Base-by-base conservation (phyloP, 2,329 filamentous ascomycete genomes). In the Pseudovirgaria hyperparasitica region DNA sequence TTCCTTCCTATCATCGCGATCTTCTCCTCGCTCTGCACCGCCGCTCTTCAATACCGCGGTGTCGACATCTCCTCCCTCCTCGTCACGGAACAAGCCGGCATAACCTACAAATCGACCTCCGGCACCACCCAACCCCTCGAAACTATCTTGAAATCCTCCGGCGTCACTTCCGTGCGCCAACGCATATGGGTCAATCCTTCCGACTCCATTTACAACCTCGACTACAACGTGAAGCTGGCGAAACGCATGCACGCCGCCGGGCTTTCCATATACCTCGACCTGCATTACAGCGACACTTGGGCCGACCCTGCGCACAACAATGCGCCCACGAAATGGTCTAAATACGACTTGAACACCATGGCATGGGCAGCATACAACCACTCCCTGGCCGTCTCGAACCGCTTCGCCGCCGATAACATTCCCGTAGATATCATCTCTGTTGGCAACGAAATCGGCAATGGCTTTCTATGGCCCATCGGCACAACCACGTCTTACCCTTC, bases 251-350 rank as follows among this genome's bases (percentile, higher is more conserved):
- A 72, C 38, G 67, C 68, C 3, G 72, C 66, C 1, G 76, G 76
- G 0, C 46, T 82, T 28, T 59, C 57, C 2, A 58, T 79, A 19
- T 70, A 67, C 39, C 54, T 81, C 11, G 70, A 78, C 37, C 55
- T 82, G 34, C 73, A 80, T 49, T 71, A 70, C 39, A 72, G 67
- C 46, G 74, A 81, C 51, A 77, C 68, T 2, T 82, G 76, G 77
- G 76, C 77, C 1, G 76, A 81, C 39, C 75, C 77, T 0, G 57
- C 49, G 2, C 52, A 78, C 29, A 77, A 82, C 55, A 49, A 51
- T 1, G 71, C 67, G 5, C 77, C 77, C 0, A 58, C 63, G 0
- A 73, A 70, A 8, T 82, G 77, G 77, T 67, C 47, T 2, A 54
- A 70, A 0, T 64, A 62, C 0, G 61, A 58, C 29, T 64, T 77